phyloP scores from a whole-genome alignment of 2,329 filamentous ascomycete genomes.

The Sphaceloma murrayae region DNA sequence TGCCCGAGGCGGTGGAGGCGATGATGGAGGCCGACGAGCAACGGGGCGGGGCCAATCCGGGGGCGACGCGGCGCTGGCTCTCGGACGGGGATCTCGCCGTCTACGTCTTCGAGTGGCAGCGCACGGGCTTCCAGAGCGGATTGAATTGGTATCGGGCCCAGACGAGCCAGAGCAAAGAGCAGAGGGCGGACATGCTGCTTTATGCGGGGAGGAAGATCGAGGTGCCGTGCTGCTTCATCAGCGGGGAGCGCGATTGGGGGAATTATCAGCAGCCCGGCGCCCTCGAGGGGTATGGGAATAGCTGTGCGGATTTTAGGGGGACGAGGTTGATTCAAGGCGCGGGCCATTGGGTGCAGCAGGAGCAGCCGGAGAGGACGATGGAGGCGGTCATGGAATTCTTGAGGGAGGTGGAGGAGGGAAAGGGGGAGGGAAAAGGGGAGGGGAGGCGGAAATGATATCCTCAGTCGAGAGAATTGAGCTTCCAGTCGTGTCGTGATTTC shows the following conservation, averaged over 20 bases:
- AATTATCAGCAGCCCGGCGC: conserved; percentile 58
- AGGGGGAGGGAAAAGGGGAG: background rate
- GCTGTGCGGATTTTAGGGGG: conserved; percentile 46
- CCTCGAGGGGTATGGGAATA: conserved; percentile 46
- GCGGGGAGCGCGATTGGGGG: conserved; percentile 55
- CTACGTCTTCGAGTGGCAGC: conserved; percentile 51
- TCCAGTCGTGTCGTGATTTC: too few species aligned
- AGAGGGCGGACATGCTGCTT: conserved; percentile 45
- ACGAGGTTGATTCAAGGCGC: conserved; percentile 47
- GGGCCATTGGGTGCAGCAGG: conserved; percentile 63
- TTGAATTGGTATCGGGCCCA: conserved; percentile 59
- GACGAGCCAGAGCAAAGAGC: conserved; percentile 36
- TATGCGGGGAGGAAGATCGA: conserved; percentile 53
- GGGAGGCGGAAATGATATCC: background rate
- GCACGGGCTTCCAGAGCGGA: conserved; percentile 56
- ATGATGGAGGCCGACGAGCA: conserved; percentile 50
- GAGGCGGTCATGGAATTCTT: conserved; percentile 40
- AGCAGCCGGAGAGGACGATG: conserved; percentile 48
- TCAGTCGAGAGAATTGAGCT: too few species aligned
- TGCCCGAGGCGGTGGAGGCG: conserved; percentile 48
- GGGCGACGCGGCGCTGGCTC: conserved; percentile 46
- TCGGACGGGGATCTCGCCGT: conserved; percentile 48
- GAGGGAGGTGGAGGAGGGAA: conserved; percentile 1
- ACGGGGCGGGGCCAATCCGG: too few species aligned
- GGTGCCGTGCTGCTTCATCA: conserved; percentile 53